Conservation (phyloP, 805 yeast species). For the Metschnikowia kofuensis region DNA sequence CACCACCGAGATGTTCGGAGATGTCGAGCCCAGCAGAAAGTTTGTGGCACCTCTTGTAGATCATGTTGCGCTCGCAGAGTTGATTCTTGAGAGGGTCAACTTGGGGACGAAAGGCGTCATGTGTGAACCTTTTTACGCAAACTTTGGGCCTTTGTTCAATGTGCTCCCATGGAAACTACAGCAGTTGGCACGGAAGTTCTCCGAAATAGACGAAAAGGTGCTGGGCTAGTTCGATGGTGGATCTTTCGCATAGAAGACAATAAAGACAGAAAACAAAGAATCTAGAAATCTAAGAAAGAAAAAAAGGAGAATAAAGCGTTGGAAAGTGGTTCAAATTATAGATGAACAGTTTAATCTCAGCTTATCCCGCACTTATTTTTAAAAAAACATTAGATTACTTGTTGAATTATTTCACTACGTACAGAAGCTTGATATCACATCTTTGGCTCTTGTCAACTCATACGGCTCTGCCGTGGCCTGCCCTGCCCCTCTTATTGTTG, state of each 20-base stretch:
- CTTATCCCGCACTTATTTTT: too few relatives aligned
- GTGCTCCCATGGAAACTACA: constrained; percentile 41
- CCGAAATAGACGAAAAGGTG: constrained; percentile 39
- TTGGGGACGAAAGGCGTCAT: constrained; percentile 42
- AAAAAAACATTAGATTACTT: too few relatives aligned
- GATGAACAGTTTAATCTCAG: too few relatives aligned
- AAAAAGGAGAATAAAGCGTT: too few relatives aligned
- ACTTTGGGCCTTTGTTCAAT: constrained; percentile 42
- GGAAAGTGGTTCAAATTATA: too few relatives aligned
- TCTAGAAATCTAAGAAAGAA: too few relatives aligned
- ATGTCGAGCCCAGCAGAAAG: constrained; percentile 37
- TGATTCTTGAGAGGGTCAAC: constrained; percentile 30
- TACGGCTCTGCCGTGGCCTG: too few relatives aligned
- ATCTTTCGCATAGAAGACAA: too few relatives aligned
- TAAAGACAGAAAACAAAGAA: too few relatives aligned
- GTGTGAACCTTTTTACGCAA: constrained; percentile 47
- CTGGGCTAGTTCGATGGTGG: neutral
- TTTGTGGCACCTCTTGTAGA: constrained; percentile 51
- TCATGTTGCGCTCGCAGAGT: constrained; percentile 33
- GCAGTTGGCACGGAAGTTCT: constrained; percentile 30
- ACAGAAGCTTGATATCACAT: too few relatives aligned
- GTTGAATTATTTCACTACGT: too few relatives aligned
- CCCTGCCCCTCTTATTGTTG: constrained; percentile 2
- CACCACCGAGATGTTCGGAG: constrained; percentile 46
- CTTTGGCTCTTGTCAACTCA: neutral